Percentiles rank a stretch among this genome's conserved stretches.
Conservation (phyloP, 192 early-diverging fungal species). For the Entomortierella lignicola region DNA sequence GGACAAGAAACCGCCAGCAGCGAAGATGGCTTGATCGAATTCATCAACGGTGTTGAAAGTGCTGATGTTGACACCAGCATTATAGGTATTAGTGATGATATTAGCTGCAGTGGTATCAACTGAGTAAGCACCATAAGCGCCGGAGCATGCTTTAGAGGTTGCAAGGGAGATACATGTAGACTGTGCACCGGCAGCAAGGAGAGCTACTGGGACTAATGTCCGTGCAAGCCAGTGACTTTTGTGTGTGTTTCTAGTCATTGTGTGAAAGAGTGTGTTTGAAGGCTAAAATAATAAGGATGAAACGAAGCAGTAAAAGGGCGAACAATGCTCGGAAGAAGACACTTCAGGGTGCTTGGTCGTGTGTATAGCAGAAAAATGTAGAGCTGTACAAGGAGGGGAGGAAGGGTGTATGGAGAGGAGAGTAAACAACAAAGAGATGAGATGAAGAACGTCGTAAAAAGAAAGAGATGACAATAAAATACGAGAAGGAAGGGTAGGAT, state of each 20-base stretch:
- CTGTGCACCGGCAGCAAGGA: slow-evolving; percentile 18
- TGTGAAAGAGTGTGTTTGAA: background rate
- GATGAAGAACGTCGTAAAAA: background rate
- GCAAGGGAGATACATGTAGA: slow-evolving; percentile 19
- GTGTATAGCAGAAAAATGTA: slow-evolving; percentile 9
- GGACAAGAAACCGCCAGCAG: slow-evolving; percentile 6
- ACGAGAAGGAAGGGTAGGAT: background rate
- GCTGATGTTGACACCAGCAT: slow-evolving; percentile 12
- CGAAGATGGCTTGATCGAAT: slow-evolving; percentile 21
- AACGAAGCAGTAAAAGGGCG: slow-evolving; percentile 7
- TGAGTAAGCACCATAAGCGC: background rate
- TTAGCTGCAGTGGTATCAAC: slow-evolving; percentile 8
- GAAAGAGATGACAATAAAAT: background rate
- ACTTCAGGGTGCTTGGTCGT: background rate
- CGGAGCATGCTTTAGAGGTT: slow-evolving; percentile 18
- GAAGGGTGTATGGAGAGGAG: background rate
- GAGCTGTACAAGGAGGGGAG: background rate
- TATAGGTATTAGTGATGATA: background rate
- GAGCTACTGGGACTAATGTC: slow-evolving; percentile 20
- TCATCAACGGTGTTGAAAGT: slow-evolving; percentile 3
- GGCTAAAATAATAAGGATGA: background rate
- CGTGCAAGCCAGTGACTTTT: slow-evolving; percentile 19
- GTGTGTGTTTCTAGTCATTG: slow-evolving; percentile 27
- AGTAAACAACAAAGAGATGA: slow-evolving; percentile 1
- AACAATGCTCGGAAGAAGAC: background rate